Base-by-base conservation (phyloP, 805 yeast genomes). In the Cephaloascus albidus region DNA sequence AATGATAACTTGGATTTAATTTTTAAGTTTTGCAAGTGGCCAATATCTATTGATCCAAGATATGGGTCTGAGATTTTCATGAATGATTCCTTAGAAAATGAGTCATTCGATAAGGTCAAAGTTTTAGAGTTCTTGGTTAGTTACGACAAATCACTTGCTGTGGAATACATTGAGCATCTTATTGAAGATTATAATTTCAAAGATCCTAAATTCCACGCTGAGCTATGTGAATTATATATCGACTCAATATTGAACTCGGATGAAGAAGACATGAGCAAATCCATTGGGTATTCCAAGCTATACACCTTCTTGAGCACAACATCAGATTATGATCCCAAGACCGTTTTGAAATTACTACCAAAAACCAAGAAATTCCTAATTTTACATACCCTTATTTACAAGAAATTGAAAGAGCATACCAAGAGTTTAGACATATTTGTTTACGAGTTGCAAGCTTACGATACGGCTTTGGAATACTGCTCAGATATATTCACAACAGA, bases 381-480 rank as follows among this genome's bases (percentile, higher is more conserved):
- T 18, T 64, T 81, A 32, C 69, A 74, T 33, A 76, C 85, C 0
- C 66, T 73, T 36, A 72, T 88, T 2, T 65, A 82, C 39, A 70
- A 70, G 36, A 70, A 75, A 42, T 50, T 83, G 34, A 78, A 75
- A 1, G 76, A 76, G 38, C 85, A 85, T 51, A 67, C 69, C 10
- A 70, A 76, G 37, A 80, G 86, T 0, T 59, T 90, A 15, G 74
- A 75, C 40, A 72, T 86, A 2, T 65, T 78, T 19, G 76, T 75
- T 36, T 66, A 72, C 37, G 76, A 77, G 17, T 55, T 85, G 35
- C 58, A 72, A 3, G 82, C 82, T 50, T 68, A 74, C 36, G 57
- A 57, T 17, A 60, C 64, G n/a, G 84, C 95, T 0, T 69, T 81
- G 43, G 52, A 59, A 3, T 84, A 84, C 49, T 80, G 93, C 44